Evolutionary conservation across 768 basidiomycete species (phyloP), one percentile per base, ranked within the genome.

Genomic region (Kwoniella newhampshirensis): DNA sequence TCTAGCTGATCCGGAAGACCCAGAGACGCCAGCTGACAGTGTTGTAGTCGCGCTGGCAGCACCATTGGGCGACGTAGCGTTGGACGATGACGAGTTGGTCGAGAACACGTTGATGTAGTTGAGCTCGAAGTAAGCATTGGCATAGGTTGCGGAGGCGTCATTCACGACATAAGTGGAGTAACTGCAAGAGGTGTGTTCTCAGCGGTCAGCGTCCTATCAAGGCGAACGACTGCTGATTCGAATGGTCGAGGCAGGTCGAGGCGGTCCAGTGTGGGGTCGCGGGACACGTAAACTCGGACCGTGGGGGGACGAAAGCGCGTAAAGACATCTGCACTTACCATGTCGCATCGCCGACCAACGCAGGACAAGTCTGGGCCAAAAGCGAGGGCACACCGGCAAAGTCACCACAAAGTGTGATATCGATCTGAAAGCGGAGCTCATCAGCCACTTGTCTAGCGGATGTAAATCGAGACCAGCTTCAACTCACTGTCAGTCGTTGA

Each of bases 161-260:
- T 67, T 59, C 54, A 86, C 77, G 39, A 88, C 87, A 55, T 83
- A 87, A 77, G 86, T 82, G 11, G 81, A 79, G 76, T 89, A 88
- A 75, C 87, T 60, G 21, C 12, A 20, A 12, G n/a, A 6, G 25
- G n/a, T n/a, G n/a, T n/a, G n/a, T n/a, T n/a, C n/a, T 18, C 27
- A 27, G 27, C 6, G n/a, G 26, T 49, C 47, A 18, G 26, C 32
- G 4, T 36, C 27, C n/a, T 11, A n/a, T 37, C 36, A n/a, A n/a
- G n/a, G n/a, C n/a, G n/a, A n/a, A n/a, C n/a, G n/a, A n/a, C n/a
- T n/a, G n/a, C n/a, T n/a, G n/a, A n/a, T n/a, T n/a, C n/a, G n/a
- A n/a, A n/a, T n/a, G n/a, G n/a, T n/a, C n/a, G n/a, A n/a, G n/a
- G n/a, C n/a, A n/a, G n/a, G n/a, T n/a, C n/a, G n/a, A n/a, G n/a